Percentiles rank a stretch among this genome's conserved stretches.
Evolutionary conservation across 768 basidiomycete species (phyloP).

Genomic region (Tulasnella sp.): DNA sequence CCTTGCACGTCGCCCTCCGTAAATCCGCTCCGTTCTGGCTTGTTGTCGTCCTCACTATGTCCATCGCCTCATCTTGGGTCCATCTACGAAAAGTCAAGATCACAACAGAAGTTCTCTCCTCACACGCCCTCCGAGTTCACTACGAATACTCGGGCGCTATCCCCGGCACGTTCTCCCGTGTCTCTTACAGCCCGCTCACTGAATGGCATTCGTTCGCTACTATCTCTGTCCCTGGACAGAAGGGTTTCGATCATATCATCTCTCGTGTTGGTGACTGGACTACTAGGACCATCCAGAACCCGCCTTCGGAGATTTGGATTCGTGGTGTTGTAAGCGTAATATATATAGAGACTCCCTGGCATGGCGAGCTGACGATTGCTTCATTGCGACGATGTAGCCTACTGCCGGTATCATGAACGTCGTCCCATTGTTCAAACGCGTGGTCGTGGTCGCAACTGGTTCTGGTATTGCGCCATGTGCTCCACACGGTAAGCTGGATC

Average conservation of each 20-base stretch:
- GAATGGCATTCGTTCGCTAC: slow-evolving; percentile 20
- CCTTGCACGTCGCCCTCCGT: slow-evolving; percentile 37
- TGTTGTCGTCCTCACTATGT: slow-evolving; percentile 41
- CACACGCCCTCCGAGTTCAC: slow-evolving; percentile 41
- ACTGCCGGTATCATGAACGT: slow-evolving; percentile 15
- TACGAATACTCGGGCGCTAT: slow-evolving; percentile 46
- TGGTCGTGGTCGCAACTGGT: slow-evolving; percentile 32
- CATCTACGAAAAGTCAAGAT: slow-evolving; percentile 46
- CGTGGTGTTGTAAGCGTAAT: slow-evolving; percentile 34
- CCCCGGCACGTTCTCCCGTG: slow-evolving; percentile 35
- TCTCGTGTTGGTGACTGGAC: slow-evolving; percentile 55
- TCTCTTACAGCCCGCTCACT: slow-evolving; percentile 13
- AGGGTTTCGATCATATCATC: slow-evolving; percentile 46
- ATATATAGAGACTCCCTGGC: background rate
- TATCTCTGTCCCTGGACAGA: slow-evolving; percentile 27
- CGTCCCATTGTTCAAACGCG: slow-evolving; percentile 18
- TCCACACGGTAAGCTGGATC: slow-evolving; percentile 26
- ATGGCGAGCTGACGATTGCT: background rate
- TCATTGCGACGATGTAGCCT: slow-evolving; percentile 1
- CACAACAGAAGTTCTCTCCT: slow-evolving; percentile 39
- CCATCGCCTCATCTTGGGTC: slow-evolving; percentile 51
- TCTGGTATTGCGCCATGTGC: slow-evolving; percentile 52
- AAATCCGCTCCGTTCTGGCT: slow-evolving; percentile 46
- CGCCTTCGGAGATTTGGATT: slow-evolving; percentile 46
- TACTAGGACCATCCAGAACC: slow-evolving; percentile 40